Evolutionary conservation across 2,329 filamentous ascomycete genomes (phyloP).

Genomic region (Penicillium brevicompactum): DNA sequence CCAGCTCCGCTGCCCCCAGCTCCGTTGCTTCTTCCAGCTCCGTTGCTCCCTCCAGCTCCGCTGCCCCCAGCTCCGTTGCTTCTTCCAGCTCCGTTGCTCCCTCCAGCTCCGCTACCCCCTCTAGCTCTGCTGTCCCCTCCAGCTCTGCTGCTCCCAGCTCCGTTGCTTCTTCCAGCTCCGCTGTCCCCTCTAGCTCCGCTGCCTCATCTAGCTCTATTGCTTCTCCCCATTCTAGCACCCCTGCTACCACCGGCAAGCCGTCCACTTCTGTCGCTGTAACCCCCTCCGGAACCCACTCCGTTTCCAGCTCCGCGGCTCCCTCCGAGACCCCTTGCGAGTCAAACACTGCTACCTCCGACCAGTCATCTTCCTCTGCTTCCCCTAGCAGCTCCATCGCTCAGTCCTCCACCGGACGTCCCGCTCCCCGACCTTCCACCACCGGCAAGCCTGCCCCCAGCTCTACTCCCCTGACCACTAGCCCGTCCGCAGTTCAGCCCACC

Average conservation of each 20-base stretch:
- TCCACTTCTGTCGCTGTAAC: background rate
- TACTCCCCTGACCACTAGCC: background rate
- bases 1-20: no score
- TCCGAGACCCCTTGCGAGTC: constrained; percentile 2
- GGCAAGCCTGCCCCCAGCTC: constrained; percentile 5
- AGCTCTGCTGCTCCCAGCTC: no score
- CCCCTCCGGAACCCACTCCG: no score
- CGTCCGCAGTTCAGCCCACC: no score
- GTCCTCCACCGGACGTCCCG: constrained; percentile 3
- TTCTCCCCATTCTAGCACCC: background rate
- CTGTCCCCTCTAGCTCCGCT: constrained; percentile 5
- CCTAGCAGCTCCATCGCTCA: constrained; percentile 8
- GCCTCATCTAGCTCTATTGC: constrained; percentile 1
- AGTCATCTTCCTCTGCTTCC: background rate
- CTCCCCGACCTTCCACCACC: constrained; percentile 3
- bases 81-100: no score
- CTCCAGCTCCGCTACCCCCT: no score
- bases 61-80: no score
- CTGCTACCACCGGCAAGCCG: background rate
- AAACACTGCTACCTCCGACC: background rate
- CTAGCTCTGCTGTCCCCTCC: no score
- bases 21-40: no score
- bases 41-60: no score
- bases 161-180: background rate
- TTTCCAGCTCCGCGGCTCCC: background rate